Base-by-base conservation (phyloP, 2,329 filamentous ascomycete species). In the Xylaria sp. region DNA sequence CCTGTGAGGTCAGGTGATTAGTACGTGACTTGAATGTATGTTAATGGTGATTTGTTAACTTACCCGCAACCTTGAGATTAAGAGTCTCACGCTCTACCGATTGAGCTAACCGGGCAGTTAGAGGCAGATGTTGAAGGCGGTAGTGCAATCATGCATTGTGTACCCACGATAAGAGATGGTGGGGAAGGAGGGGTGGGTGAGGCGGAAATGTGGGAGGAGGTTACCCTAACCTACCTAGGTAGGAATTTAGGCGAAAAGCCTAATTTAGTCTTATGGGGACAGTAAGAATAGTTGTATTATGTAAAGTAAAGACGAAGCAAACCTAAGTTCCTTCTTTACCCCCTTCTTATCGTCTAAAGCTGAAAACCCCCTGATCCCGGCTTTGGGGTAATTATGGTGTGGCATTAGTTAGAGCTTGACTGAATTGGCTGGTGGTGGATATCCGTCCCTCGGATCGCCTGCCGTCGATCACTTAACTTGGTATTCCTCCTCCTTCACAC, bases 31-130 rank as follows among this genome's bases (percentile, higher is more conserved):
- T 4, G 2, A 7, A 2, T 5, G 12, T 2, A 18, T 8, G 28
- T 46, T 60, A 6, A 28, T 28, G n/a, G 50, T 2, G 10, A n/a
- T 48, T 2, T 13, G 8, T 6, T 23, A 23, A 52, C 67, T 59
- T 37, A 78, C 77, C 76, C 75, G 75, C 76, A 78, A 74, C 76
- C 76, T 76, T 78, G 75, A 78, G 75, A 87, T 85, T 84, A 84
- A 84, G 89, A 90, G 89, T 90, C 88, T 89, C 85, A 90, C 88
- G 88, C 88, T 90, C 89, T 90, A 90, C 87, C 86, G 86, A 89
- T 89, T 89, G 87, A 89, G 87, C 87, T 89, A 89, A 84, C 85
- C 23, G 56, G 39, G 56, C 39, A 13, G 56, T n/a, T 46, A 28
- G 23, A 41, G 55, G 34, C 28, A 39, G 34, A 25, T 44, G 34